phyloP scores from a whole-genome alignment of 1,139 yeast species.

The Magnusiomyces paraingens region DNA sequence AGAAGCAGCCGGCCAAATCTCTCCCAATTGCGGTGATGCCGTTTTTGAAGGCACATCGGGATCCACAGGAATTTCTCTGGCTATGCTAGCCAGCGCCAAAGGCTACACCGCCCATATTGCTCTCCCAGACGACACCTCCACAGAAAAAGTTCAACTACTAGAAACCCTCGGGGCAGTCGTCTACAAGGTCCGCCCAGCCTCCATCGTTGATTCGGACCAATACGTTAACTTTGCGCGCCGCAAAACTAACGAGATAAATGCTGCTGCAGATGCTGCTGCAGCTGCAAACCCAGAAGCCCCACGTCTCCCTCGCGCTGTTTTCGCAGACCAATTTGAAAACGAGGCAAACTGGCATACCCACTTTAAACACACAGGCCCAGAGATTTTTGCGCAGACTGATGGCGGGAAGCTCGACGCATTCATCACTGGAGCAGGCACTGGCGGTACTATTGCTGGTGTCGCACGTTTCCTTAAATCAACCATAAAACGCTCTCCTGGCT shows the following conservation, averaged over 20 bases:
- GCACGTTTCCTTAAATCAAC: constrained; percentile 41
- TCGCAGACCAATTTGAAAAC: constrained; percentile 95
- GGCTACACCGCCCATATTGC: constrained; percentile 91
- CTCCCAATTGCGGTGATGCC: constrained; percentile 53
- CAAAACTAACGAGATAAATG: constrained; percentile 51
- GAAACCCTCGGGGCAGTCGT: constrained; percentile 73
- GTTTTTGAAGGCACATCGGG: constrained; percentile 95
- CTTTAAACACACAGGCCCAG: constrained; percentile 84
- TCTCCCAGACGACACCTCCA: constrained; percentile 90
- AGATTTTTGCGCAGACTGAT: constrained; percentile 63
- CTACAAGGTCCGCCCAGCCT: constrained; percentile 90
- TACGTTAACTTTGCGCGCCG: constrained; percentile 82
- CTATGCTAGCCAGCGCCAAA: constrained; percentile 76
- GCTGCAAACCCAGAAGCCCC: neutral
- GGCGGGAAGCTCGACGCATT: constrained; percentile 56
- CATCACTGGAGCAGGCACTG: constrained; percentile 67
- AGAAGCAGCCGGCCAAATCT: constrained; percentile 51
- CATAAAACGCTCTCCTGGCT: neutral
- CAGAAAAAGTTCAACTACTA: constrained; percentile 68
- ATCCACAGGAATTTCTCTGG: constrained; percentile 91
- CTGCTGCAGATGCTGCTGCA: constrained; percentile 29
- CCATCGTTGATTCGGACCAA: constrained; percentile 88
- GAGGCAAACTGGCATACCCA: constrained; percentile 86
- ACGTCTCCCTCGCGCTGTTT: constrained; percentile 46
- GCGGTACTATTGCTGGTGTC: constrained; percentile 87